Evolutionary conservation across 2,329 filamentous ascomycete genomes (phyloP).

Genomic region (Talaromyces sp.): DNA sequence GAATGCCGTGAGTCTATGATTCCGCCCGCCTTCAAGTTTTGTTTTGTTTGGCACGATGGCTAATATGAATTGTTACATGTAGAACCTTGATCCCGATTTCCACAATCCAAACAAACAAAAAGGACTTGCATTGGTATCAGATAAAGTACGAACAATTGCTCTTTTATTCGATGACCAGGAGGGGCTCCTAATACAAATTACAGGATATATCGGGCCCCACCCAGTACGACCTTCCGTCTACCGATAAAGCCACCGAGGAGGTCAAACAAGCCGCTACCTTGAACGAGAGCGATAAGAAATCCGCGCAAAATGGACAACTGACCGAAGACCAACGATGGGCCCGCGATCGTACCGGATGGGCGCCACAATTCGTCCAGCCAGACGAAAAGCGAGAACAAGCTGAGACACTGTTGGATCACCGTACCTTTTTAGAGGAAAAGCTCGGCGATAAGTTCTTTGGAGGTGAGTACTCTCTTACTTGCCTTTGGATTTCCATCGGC

Average conservation of each 20-base stretch:
- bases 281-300: conserved; percentile 49
- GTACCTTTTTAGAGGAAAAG: conserved; percentile 80
- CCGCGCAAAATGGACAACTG: conserved; percentile 49
- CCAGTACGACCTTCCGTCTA: conserved; percentile 73
- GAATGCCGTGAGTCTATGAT: conserved; percentile 60
- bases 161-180: background rate
- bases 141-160: conserved; percentile 55
- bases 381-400: conserved; percentile 53
- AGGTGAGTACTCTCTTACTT: conserved; percentile 50
- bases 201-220: conserved; percentile 66
- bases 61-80: conserved; percentile 7
- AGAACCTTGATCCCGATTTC: conserved; percentile 66
- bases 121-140: conserved; percentile 63
- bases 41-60: background rate
- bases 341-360: conserved; percentile 74
- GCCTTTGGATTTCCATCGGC: background rate
- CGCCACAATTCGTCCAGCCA: conserved; percentile 71
- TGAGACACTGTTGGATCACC: conserved; percentile 77
- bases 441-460: conserved; percentile 89
- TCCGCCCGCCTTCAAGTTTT: background rate
- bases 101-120: conserved; percentile 51
- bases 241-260: conserved; percentile 62
- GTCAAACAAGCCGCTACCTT: conserved; percentile 52
- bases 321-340: conserved; percentile 57
- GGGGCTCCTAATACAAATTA: conserved; percentile 9